Base-by-base conservation (phyloP, 306 rosid genomes). In the Medicago truncatula region DNA sequence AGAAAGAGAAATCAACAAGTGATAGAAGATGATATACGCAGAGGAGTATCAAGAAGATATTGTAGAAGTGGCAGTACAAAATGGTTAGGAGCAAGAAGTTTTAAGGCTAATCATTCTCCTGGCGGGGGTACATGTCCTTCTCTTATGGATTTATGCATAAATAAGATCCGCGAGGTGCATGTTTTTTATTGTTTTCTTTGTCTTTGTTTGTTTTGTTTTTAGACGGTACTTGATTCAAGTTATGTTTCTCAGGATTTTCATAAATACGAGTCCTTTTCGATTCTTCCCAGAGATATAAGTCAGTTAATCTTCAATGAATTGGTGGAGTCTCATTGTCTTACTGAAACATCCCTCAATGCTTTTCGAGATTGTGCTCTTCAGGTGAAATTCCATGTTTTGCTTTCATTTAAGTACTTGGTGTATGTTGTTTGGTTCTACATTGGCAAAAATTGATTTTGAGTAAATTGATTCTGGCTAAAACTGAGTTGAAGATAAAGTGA, bases 291-390 rank as follows among this genome's bases (percentile, higher is more conserved):
- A 79, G 96, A 90, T 68, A 78, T 90, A 63, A 90, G 90, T 56
- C 96, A 90, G 81, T 88, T 83, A 74, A 81, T 90, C 59, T 90
- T 90, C 83, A 81, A 84, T 21, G 89, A 88, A 53, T 49, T 90
- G 85, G 88, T 90, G 66, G 84, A 75, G 77, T 86, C 92, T 54
- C 83, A 65, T 58, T 77, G 86, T 80, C 87, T 90, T 17, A 86
- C 86, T 4, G 87, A 90, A 60, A 78, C 39, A 2, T 88, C 88
- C 53, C 76, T 88, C 0, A 64, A 85, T 75, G 84, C 90, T 58
- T 90, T 90, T 74, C 79, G 83, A 74, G 89, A 90, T 67, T 90
- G 96, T 67, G 96, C 90, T 75, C 89, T 90, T 56, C 84, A 83
- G 96, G 92, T 83, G 46, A 50, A 41, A 77, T 80, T 81, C 66